Evolutionary conservation across 441 rosid genomes (phyloP).

Genomic region (Rhodomyrtus psidioides): DNA sequence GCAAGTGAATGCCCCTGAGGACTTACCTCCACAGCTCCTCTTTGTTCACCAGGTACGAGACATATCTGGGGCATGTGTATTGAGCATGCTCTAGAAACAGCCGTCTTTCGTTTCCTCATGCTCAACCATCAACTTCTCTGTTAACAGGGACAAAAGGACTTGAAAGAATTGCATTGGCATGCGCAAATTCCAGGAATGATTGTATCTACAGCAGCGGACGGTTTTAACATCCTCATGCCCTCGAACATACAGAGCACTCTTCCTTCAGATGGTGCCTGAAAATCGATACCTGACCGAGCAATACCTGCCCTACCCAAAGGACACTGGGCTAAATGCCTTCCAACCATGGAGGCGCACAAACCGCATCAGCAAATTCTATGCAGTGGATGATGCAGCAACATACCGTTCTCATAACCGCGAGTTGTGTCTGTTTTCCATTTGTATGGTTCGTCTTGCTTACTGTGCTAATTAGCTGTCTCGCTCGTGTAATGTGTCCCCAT

Average conservation of each 20-base stretch:
- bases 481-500: not conserved
- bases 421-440: not conserved
- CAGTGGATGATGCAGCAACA: not conserved
- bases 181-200: constrained; percentile 87
- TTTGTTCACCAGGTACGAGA: constrained; percentile 82
- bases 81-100: not conserved
- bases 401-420: not conserved
- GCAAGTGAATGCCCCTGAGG: constrained; percentile 73
- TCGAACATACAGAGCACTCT: constrained; percentile 79
- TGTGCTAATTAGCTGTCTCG: not conserved
- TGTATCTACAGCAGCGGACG: constrained; percentile 74
- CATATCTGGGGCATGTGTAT: not conserved
- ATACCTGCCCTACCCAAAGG: not conserved
- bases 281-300: not conserved
- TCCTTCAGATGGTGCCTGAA: constrained; percentile 49
- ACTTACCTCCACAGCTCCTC: constrained; percentile 89
- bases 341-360: not conserved
- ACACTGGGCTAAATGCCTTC: not conserved
- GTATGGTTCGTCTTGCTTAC: not conserved
- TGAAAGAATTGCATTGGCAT: constrained; percentile 97
- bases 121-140: not conserved
- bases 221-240: constrained; percentile 91
- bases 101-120: not conserved
- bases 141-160: constrained; percentile 86
- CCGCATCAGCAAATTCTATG: not conserved